Evolutionary conservation across 148 eudicot species (phyloP), one percentile per base, ranked within the genome.

Genomic region (Selenicereus undatus): DNA sequence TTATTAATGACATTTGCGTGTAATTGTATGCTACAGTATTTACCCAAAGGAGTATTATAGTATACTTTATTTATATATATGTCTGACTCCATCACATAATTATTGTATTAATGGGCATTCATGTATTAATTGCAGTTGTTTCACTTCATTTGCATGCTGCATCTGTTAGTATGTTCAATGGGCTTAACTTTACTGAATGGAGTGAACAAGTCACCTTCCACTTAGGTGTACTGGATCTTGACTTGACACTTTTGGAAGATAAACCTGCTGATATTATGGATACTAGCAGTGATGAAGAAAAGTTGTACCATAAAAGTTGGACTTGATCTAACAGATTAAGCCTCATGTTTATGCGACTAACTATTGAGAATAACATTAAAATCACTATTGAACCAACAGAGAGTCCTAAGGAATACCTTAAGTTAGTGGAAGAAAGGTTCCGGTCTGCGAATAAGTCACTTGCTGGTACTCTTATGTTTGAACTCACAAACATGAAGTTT

Each of bases 401-500:
- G 3, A 45, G 50, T 45, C 2, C 32, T 32, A 32, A 32, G 32
- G 32, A 32, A 32, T 32, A 32, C 2, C 2, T 32, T 10, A 76
- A 76, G 11, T 6, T 12, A 35, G 76, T 80, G 5, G 68, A 80
- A 66, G 80, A 84, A 29, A 13, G 32, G 24, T 83, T 65, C 26
- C 35, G 50, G 11, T 54, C 52, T 42, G 60, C 24, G 8, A 80
- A 78, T 36, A 83, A 76, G 58, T 83, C 32, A 32, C 77, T 81
- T 36, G 84, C 76, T 27, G 76, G 76, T 11, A 85, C 58, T 9
- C 43, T 81, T 2, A 78, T 84, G 76, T 71, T 0, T 0, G 30
- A 29, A 5, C 54, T 82, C 12, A 79, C 82, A 5, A 80, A 50
- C 58, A 85, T 73, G 58, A 76, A 85, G 26, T 76, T 42, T 70